Base-by-base conservation (phyloP, 2,329 filamentous ascomycete genomes). In the Immersiporthe knoxdaviesiana region DNA sequence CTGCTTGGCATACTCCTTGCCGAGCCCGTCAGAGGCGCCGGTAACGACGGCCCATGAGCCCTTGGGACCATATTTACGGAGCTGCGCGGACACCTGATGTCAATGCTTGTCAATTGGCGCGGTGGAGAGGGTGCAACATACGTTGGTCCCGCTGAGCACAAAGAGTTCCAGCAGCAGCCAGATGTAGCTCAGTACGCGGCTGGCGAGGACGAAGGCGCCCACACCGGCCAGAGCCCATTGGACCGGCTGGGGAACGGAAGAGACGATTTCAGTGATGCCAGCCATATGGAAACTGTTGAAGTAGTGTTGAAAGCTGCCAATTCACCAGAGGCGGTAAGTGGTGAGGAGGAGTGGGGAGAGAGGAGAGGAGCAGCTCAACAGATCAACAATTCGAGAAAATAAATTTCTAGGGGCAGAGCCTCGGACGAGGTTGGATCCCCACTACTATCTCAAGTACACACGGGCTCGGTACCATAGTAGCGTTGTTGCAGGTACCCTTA, bases 11-110 rank as follows among this genome's bases (percentile, higher is more conserved):
- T 93, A 99, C 83, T 99, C 96, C 82, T 97, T 98, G 78, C 96
- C 96, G 72, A 99, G 90, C 73, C 96, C 97, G 80, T 99, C 96
- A 14, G 94, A 97, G 65, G 95, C 96, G 72, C 96, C 96, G 35
- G 96, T 99, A 54, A 99, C 87, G 67, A 99, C 88, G 41, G 93
- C 96, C 94, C 95, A 99, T 69, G 91, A 94, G 72, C 95, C 95
- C 76, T 93, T 93, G 75, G 91, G 91, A 74, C 94, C 96, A 82
- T 97, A 98, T 74, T 91, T 93, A 75, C 90, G 90, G 69, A 99
- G 90, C 95, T 97, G 70, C 70, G 18, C 21, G 54, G 52, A n/a
- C 47, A 41, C 3, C 44, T 50, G 65, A 18, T 47, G 54, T 64
- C 18, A 65, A 21, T 39, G 41, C 11, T 35, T 37, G 35, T 21